Base-by-base conservation (phyloP, 2,329 filamentous ascomycete genomes). In the Xenosphaeropsis pyriputrescens region DNA sequence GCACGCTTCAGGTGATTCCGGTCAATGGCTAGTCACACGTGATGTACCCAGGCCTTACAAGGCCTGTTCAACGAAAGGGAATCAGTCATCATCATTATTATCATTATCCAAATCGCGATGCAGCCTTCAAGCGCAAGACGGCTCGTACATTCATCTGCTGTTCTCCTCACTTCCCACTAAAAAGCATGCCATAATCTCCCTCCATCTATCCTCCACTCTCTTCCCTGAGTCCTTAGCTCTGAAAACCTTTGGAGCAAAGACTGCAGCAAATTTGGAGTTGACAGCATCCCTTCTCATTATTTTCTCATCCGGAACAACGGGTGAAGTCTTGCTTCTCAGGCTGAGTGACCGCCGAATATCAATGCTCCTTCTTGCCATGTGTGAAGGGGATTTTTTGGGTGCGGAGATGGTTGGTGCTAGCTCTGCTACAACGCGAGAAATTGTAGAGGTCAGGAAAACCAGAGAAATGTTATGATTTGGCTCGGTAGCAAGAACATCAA, bases 381-480 rank as follows among this genome's bases (percentile, higher is more conserved):
- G 41, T 14, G 29, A 29, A 17, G 22, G 19, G n/a, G 13, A 22
- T 19, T 7, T 33, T 39, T 11, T 40, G 30, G 14, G 32, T 36
- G 47, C 26, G 42, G 39, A 7, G 18, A 15, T 51, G 0, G 63
- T 51, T 1, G 65, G 63, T 2, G 59, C 60, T 6, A 77, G 57
- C 48, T 79, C 74, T 26, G 63, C 62, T 18, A 67, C 59, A 29
- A 80, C 65, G 9, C 68, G 65, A 16, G 67, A 66, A 9, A 95
- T 66, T 58, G 86, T 88, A 7, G 83, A 77, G 0, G 80, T 85
- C 13, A 95, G 62, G 45, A 95, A 86, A 2, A 93, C 82, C 51
- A 95, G 93, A 0, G 82, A 81, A 39, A 94, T 88, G 52, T 85
- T 91, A 58, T 93, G 81, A 36, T 79, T 79, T 0, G 85, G 82